Base-by-base conservation (phyloP, 176 grass and related monocot genomes). In the Guadua angustifolia region DNA sequence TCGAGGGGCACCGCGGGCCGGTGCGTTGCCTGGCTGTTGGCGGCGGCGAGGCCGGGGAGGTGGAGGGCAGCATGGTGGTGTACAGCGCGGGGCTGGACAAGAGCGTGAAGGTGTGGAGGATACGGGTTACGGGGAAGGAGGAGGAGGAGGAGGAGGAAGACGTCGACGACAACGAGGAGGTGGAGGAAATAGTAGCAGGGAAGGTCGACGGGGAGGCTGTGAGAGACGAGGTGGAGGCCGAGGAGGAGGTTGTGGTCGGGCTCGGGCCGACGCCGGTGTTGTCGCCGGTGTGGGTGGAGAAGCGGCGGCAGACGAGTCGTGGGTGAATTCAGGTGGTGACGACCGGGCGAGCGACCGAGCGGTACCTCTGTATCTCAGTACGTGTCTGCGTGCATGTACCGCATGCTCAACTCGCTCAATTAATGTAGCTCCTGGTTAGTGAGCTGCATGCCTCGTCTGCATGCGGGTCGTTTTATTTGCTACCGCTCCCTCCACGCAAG, bases 31-130 rank as follows among this genome's bases (percentile, higher is more conserved):
- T 97, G 22, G 92, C 88, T 1, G 92, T 88, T 40, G 88, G 89
- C 22, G 87, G 90, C 16, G 75, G 88, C 26, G 95, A 93, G 79
- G 82, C 85, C 2, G 86, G 93, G 26, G 91, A 89, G 7, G 88
- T 91, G 63, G 91, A 92, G 2, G 87, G 93, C 0, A 91, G 92
- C 63, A 85, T 94, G 88, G 82, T 97, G 65, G 80, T 97, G 6
- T 97, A 97, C 80, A 97, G 92, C 50, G 88, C 92, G 0, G 93
- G 95, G 73, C 78, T 91, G 58, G 95, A 97, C 82, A 86, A 71
- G 74, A 94, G 91, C 84, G 92, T 97, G 38, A 97, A 97, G 86
- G 95, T 93, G 22, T 97, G 95, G 95, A 92, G 95, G 70, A 92
- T 97, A 71, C 88, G 89, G 32, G 92, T 97, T n/a, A 13, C 91